These are phyloP conservation scores for Hypomontagnella submonticulosa DNA, from an alignment of 495 filamentous ascomycete genomes.

Conservation along the genomic window DNA sequence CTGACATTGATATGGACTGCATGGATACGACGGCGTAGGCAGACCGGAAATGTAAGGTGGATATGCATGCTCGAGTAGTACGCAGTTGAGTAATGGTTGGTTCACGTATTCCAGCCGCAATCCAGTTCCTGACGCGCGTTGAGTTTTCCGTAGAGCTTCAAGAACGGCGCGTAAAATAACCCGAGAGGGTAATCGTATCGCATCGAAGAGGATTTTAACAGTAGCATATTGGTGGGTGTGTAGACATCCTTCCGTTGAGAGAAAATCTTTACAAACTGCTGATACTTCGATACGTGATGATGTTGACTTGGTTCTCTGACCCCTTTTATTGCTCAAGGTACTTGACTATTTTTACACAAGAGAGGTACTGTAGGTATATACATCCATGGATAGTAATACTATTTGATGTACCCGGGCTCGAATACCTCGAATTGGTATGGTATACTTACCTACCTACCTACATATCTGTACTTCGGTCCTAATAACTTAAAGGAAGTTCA, in stretches of 20 bases:
- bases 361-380: not conserved
- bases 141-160: slow-evolving; percentile 7
- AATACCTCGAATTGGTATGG: not conserved
- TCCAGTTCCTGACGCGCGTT: slow-evolving; percentile 30
- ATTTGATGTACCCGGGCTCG: slow-evolving; percentile 1
- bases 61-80: slow-evolving; percentile 19
- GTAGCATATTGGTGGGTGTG: slow-evolving; percentile 12
- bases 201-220: slow-evolving; percentile 20
- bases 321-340: slow-evolving; percentile 8
- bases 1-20: slow-evolving; percentile 31
- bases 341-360: slow-evolving; percentile 14
- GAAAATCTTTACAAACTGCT: not conserved
- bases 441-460: not conserved
- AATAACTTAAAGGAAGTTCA: slow-evolving; percentile 10
- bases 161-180: slow-evolving; percentile 5
- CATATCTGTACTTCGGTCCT: slow-evolving; percentile 19
- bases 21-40: slow-evolving; percentile 34
- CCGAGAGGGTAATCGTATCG: slow-evolving; percentile 14
- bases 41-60: slow-evolving; percentile 41
- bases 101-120: slow-evolving; percentile 28
- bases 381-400: too few species aligned
- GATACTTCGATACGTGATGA: too few species aligned
- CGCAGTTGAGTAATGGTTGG: slow-evolving; percentile 20
- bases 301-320: not conserved
- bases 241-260: slow-evolving; percentile 27